Percentiles rank a stretch among this genome's conserved stretches.
phyloP scores from a whole-genome alignment of 2,329 filamentous ascomycete species.

The Epicoccum nigrum region DNA sequence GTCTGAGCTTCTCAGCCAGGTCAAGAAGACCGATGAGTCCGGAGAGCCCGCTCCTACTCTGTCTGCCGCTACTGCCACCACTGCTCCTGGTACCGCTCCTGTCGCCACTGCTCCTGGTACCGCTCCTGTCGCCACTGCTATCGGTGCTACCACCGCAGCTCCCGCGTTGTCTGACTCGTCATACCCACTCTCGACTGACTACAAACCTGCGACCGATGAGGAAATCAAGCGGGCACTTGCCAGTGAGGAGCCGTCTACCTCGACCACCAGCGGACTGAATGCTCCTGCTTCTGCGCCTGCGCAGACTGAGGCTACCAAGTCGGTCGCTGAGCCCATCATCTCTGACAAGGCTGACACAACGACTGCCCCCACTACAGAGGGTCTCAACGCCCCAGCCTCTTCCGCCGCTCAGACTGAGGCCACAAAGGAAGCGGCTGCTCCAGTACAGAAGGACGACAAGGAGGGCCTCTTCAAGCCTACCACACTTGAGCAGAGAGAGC shows the following conservation, averaged over 20 bases:
- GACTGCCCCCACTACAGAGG: conserved; percentile 18
- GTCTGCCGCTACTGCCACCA: conserved; percentile 45
- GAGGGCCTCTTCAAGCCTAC: conserved; percentile 50
- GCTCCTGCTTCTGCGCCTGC: conserved; percentile 44
- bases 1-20: conserved; percentile 72
- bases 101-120: conserved; percentile 9
- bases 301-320: conserved; percentile 38
- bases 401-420: conserved; percentile 33
- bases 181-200: conserved; percentile 10
- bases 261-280: conserved; percentile 36
- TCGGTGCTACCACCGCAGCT: conserved; percentile 1
- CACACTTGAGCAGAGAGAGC: conserved; percentile 47
- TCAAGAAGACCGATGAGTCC: conserved; percentile 50
- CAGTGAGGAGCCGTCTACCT: conserved; percentile 20
- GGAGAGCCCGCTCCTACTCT: conserved; percentile 54
- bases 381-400: conserved; percentile 48
- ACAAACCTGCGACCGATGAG: conserved; percentile 8
- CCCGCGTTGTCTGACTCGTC: conserved; percentile 11
- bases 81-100: conserved; percentile 38
- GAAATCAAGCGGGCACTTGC: conserved; percentile 10
- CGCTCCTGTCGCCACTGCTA: conserved; percentile 10
- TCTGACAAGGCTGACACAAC: conserved; percentile 19
- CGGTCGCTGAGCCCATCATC: conserved; percentile 37
- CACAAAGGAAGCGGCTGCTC: conserved; percentile 31
- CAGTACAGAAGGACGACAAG: conserved; percentile 48